Evolutionary conservation across 768 basidiomycete genomes (phyloP).

Genomic region (Psilocybe sp.): DNA sequence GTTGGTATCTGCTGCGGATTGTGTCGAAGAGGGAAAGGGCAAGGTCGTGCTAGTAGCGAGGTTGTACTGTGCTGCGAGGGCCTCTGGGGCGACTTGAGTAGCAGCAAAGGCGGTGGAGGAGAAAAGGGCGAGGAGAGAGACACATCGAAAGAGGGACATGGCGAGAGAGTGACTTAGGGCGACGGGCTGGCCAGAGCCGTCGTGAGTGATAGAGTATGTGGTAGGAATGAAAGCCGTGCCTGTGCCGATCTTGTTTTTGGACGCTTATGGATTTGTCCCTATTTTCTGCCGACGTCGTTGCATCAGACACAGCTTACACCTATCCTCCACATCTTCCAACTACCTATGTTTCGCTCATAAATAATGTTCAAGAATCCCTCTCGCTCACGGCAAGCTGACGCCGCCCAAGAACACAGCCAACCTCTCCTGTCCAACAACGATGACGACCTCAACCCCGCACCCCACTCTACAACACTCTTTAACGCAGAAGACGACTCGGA

Average conservation of each 20-base stretch:
- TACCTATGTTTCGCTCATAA: slow-evolving; percentile 19
- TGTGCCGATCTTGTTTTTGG: slow-evolving; percentile 1
- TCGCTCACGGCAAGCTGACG: slow-evolving; percentile 14
- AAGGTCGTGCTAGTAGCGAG: slow-evolving; percentile 60
- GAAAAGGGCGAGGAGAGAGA: slow-evolving; percentile 16
- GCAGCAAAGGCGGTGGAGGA: slow-evolving; percentile 20
- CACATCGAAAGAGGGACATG: slow-evolving; percentile 9
- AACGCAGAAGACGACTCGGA: slow-evolving; percentile 53
- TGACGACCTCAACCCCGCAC: slow-evolving; percentile 25
- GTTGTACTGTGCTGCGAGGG: slow-evolving; percentile 48
- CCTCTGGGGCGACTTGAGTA: slow-evolving; percentile 27
- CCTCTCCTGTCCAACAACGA: slow-evolving; percentile 58
- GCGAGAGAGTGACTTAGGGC: not conserved
- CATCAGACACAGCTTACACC: not conserved
- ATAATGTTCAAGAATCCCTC: slow-evolving; percentile 21
- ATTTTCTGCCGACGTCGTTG: slow-evolving; percentile 5
- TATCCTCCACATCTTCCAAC: not conserved
- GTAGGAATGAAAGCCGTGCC: not conserved
- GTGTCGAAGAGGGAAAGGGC: slow-evolving; percentile 64
- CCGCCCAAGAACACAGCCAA: slow-evolving; percentile 42
- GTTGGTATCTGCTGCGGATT: slow-evolving; percentile 46
- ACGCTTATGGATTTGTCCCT: slow-evolving; percentile 8
- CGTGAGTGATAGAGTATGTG: slow-evolving; percentile 5
- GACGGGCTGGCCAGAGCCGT: slow-evolving; percentile 17
- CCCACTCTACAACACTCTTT: slow-evolving; percentile 41